A percentile compares a stretch with the other conserved stretches of the same genome.
Evolutionary conservation across 176 grass and related monocot species (phyloP).

Genomic region (Triticum aestivum): IWGSC_CS_RefSeq_v2.1 NC_057812.1:358223962-358224461

Average conservation of each 20-base stretch:
- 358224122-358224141: no score
- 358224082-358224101: no score
- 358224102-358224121: no score
- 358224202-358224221: not conserved
- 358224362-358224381: not conserved
- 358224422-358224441: not conserved
- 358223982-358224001: no score
- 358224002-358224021: no score
- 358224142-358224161: not conserved
- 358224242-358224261: constrained; percentile 4
- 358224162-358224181: not conserved
- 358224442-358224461: not conserved
- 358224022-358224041: no score
- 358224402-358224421: not conserved
- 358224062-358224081: no score
- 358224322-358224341: not conserved
- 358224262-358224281: not conserved
- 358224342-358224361: not conserved
- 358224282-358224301: not conserved
- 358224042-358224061: no score
- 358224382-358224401: constrained; percentile 5
- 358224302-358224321: constrained; percentile 4
- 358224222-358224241: constrained; percentile 6
- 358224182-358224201: not conserved
- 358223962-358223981: no score